Evolutionary conservation across 1,284 basidiomycete species (phyloP).

Genomic region (Leccinum subrobustum): DNA sequence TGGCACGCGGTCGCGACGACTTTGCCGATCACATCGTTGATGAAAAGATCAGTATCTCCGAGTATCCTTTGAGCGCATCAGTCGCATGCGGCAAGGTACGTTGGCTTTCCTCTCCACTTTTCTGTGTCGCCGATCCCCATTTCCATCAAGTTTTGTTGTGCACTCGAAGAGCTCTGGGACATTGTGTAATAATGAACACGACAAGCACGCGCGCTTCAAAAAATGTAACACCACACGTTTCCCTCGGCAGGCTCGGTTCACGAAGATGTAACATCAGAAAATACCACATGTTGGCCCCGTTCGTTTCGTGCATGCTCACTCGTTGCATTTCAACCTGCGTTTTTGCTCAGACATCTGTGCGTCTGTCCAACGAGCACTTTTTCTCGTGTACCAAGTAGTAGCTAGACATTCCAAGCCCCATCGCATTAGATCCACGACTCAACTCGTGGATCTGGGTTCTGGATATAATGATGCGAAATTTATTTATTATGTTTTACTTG

Average conservation of each 20-base stretch:
- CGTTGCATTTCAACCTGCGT: constrained; percentile 41
- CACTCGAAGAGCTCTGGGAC: constrained; percentile 63
- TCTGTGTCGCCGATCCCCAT: constrained; percentile 4
- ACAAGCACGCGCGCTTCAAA: not conserved
- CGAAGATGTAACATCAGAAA: constrained; percentile 24
- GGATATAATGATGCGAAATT: constrained; percentile 35
- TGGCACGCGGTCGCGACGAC: constrained; percentile 94
- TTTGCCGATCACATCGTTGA: constrained; percentile 98
- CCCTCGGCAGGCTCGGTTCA: constrained; percentile 3
- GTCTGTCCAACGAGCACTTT: constrained; percentile 14
- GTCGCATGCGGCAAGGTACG: constrained; percentile 95
- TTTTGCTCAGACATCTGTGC: constrained; percentile 21
- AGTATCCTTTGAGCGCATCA: constrained; percentile 92
- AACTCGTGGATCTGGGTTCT: constrained; percentile 34
- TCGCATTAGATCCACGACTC: constrained; percentile 35
- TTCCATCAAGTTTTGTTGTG: constrained; percentile 61
- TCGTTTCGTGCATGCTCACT: constrained; percentile 11
- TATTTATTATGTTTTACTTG: constrained; percentile 2
- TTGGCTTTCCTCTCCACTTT: constrained; percentile 1
- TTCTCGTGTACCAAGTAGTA: constrained; percentile 33
- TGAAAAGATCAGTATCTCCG: constrained; percentile 95
- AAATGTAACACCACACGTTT: constrained; percentile 16
- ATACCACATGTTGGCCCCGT: constrained; percentile 7
- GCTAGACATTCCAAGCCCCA: constrained; percentile 24
- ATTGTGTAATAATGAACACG: constrained; percentile 41